phyloP scores from a whole-genome alignment of 2,329 filamentous ascomycete species.

The Stromatinia cepivora region DNA sequence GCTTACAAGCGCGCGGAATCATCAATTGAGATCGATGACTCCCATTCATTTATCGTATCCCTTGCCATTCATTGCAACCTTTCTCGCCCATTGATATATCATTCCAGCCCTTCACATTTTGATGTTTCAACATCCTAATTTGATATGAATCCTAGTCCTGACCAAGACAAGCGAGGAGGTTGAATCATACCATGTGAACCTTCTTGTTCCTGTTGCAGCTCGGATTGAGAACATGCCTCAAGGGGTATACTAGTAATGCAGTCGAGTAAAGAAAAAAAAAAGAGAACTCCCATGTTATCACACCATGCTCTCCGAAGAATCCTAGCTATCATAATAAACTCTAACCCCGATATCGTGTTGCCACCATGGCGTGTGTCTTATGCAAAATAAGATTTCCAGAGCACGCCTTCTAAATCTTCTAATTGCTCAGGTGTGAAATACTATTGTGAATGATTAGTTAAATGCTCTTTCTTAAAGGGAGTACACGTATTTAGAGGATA shows the following conservation, averaged over 20 bases:
- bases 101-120: neutral
- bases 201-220: neutral
- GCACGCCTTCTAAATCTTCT: constrained; percentile 90
- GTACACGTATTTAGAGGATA: neutral
- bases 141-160: neutral
- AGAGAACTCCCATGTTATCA: constrained; percentile 5
- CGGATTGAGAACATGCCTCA: neutral
- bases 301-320: neutral
- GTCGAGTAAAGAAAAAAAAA: neutral
- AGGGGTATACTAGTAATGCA: neutral
- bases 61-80: neutral
- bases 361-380: constrained; percentile 25
- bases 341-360: neutral
- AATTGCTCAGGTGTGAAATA: constrained; percentile 89
- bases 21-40: neutral
- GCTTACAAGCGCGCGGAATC: neutral
- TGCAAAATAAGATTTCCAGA: constrained; percentile 99
- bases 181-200: neutral
- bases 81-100: neutral
- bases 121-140: neutral
- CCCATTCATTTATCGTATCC: neutral
- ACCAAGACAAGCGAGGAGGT: neutral
- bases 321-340: neutral
- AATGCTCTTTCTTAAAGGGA: neutral
- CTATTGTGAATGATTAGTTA: constrained; percentile 43